phyloP scores from a whole-genome alignment of 495 filamentous ascomycete genomes.

The Talaromyces stipitatus region DNA sequence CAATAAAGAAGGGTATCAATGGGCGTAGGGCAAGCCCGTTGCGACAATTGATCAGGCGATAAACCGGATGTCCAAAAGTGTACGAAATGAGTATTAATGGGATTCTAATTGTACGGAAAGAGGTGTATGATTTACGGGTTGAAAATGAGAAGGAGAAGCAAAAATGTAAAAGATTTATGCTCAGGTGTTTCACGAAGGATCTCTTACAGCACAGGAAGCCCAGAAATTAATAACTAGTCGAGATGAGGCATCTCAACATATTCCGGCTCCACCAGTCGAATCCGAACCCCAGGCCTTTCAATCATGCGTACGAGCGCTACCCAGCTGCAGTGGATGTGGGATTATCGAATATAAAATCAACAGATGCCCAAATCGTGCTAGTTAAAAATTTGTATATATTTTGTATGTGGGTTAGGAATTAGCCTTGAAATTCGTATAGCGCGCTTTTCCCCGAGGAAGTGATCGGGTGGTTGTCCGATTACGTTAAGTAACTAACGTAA shows the following conservation, averaged over 20 bases:
- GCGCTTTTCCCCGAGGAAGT: not conserved
- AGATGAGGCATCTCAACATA: not conserved
- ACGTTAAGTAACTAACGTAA: no score
- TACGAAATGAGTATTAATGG: no score
- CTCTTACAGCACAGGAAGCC: no score
- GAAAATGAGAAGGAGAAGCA: no score
- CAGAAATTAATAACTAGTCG: not conserved
- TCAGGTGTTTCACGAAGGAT: no score
- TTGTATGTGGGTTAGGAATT: not conserved
- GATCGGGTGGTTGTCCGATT: not conserved
- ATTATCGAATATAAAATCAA: not conserved
- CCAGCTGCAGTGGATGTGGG: not conserved
- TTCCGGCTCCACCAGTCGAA: not conserved
- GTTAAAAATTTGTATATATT: not conserved
- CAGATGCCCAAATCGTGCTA: not conserved
- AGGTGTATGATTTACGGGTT: no score
- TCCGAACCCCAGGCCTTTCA: not conserved
- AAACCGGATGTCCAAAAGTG: no score
- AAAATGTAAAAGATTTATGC: no score
- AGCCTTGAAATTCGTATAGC: not conserved
- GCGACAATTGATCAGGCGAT: no score
- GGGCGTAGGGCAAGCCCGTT: no score
- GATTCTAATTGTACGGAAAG: no score
- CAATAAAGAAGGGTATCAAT: not conserved
- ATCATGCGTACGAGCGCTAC: not conserved